Evolutionary conservation across 352 stramenopile genomes (phyloP).

Genomic region (Pythium rhizo-oryzae): DNA sequence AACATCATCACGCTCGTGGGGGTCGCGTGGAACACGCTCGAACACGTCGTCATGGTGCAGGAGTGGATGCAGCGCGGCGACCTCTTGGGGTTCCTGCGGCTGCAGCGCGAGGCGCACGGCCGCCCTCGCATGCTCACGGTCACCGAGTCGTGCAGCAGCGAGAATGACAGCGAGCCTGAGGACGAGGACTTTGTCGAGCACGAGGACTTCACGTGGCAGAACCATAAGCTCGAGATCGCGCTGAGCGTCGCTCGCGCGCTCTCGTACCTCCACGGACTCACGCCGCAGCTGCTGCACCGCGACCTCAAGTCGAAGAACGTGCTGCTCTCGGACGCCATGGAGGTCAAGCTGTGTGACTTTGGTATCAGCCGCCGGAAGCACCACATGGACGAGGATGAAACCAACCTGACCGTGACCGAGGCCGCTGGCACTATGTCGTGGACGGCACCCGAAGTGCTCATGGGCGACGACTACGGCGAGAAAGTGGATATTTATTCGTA

Average conservation of each 20-base stretch:
- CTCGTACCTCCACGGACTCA: conserved; percentile 75
- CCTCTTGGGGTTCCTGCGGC: conserved; percentile 51
- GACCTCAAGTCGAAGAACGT: conserved; percentile 92
- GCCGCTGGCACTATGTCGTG: conserved; percentile 63
- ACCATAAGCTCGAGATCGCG: conserved; percentile 62
- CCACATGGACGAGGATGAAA: conserved; percentile 39
- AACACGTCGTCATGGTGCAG: conserved; percentile 73
- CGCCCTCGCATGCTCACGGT: not conserved
- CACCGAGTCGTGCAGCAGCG: not conserved
- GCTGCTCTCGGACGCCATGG: conserved; percentile 51
- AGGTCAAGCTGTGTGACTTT: conserved; percentile 63
- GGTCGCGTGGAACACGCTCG: conserved; percentile 72
- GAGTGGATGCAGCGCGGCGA: conserved; percentile 77
- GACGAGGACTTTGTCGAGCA: not conserved
- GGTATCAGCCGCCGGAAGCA: conserved; percentile 52
- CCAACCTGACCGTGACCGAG: conserved; percentile 53
- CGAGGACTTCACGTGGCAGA: conserved; percentile 49
- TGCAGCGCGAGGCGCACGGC: conserved; percentile 11
- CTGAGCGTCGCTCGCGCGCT: conserved; percentile 64
- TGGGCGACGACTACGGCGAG: conserved; percentile 72
- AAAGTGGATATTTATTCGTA: conserved; percentile 84
- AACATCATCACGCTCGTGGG: conserved; percentile 64
- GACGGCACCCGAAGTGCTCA: conserved; percentile 61
- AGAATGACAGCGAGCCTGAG: conserved; percentile 11
- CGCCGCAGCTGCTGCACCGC: conserved; percentile 82